Evolutionary conservation across 1,284 basidiomycete genomes (phyloP).

Genomic region (Acaromyces ingoldii): DNA sequence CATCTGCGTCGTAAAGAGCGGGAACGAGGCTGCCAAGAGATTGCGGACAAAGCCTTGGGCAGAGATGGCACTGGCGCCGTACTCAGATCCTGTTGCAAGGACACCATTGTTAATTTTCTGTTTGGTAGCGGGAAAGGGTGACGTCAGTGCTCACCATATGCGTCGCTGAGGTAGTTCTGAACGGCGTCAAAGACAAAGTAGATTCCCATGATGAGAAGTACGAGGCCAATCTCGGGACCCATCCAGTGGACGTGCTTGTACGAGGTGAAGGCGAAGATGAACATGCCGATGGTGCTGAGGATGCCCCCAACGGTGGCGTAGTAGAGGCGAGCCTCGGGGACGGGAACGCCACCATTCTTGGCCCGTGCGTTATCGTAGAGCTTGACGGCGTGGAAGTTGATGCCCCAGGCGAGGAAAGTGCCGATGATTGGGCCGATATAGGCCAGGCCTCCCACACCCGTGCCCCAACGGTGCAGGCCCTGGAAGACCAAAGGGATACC

Average conservation of each 20-base stretch:
- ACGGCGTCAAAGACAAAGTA: constrained; percentile 38
- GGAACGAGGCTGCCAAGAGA: constrained; percentile 22
- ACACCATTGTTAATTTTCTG: too few species aligned
- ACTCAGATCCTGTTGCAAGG: too few species aligned
- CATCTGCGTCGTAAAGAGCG: constrained; percentile 31
- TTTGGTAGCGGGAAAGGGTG: too few species aligned
- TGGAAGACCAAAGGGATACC: constrained; percentile 50
- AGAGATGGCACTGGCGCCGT: constrained; percentile 32
- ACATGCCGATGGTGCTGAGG: constrained; percentile 31
- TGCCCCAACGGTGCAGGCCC: constrained; percentile 46
- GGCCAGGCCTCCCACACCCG: constrained; percentile 48
- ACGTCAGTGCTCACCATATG: too few species aligned
- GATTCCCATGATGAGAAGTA: constrained; percentile 36
- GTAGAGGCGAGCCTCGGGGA: constrained; percentile 41
- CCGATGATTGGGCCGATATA: constrained; percentile 35
- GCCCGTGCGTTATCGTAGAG: constrained; percentile 29
- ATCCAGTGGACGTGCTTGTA: constrained; percentile 40
- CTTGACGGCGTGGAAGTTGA: constrained; percentile 36
- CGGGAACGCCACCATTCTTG: constrained; percentile 30
- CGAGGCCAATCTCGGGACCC: constrained; percentile 32
- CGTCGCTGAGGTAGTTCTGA: constrained; percentile 29
- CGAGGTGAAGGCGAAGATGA: constrained; percentile 36
- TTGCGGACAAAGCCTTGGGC: constrained; percentile 38
- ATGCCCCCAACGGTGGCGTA: constrained; percentile 31
- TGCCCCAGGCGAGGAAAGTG: constrained; percentile 44